Percentiles rank a stretch among this genome's conserved stretches.
These are phyloP conservation scores for Letharia lupina DNA, from an alignment of 495 filamentous ascomycete genomes.

Conservation along the genomic window DNA sequence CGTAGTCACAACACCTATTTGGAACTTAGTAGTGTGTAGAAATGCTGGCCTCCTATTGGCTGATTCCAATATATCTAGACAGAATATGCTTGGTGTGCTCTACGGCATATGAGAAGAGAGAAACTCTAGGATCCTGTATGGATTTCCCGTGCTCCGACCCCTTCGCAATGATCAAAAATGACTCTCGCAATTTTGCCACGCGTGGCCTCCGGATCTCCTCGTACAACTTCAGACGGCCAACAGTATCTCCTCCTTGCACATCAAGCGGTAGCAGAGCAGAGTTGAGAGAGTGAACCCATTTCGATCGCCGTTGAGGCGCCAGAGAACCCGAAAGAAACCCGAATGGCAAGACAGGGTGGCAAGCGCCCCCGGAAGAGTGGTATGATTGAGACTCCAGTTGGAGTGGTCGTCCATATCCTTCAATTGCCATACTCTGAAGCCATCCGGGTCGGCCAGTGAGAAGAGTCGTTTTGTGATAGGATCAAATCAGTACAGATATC, in stretches of 20 bases:
- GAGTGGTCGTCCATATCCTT: conserved; percentile 5
- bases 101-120: background rate
- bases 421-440: background rate
- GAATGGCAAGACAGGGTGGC: background rate
- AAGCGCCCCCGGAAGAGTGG: background rate
- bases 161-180: background rate
- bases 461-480: background rate
- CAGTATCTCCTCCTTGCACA: background rate
- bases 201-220: background rate
- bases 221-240: background rate
- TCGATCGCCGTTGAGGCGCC: conserved; percentile 1
- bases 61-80: too few relatives aligned
- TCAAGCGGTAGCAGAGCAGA: background rate
- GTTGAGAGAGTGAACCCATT: background rate
- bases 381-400: background rate
- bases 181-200: background rate
- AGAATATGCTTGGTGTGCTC: background rate
- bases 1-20: too few relatives aligned
- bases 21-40: too few relatives aligned
- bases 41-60: too few relatives aligned
- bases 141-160: background rate
- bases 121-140: background rate
- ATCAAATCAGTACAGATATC: background rate
- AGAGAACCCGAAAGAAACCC: background rate
- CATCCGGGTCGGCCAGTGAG: background rate